phyloP scores from a whole-genome alignment of 257 asterid genomes.

The Anisodus acutangulus region DNA sequence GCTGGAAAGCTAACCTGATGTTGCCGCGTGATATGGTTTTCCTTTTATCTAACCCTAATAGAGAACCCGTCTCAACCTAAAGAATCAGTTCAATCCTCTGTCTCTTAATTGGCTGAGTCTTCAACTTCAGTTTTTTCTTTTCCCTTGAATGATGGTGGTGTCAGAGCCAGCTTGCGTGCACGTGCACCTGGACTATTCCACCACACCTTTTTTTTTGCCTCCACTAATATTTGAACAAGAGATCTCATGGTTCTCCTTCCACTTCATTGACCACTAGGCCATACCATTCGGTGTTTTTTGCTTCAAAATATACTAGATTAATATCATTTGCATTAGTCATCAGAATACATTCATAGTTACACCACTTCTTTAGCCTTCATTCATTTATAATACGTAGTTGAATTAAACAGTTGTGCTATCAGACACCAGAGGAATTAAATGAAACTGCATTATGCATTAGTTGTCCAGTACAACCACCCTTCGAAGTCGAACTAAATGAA shows the following conservation, averaged over 20 bases:
- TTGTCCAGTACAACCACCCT: neutral
- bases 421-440: neutral
- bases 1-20: neutral
- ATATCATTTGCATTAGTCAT: constrained; percentile 15
- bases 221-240: neutral
- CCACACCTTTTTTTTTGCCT: neutral
- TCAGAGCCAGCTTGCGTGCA: neutral
- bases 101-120: neutral
- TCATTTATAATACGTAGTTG: neutral
- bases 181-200: neutral
- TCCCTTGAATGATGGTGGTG: neutral
- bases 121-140: neutral
- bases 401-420: neutral
- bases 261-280: neutral
- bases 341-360: constrained; percentile 3
- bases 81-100: neutral
- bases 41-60: constrained; percentile 21
- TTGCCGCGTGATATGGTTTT: neutral
- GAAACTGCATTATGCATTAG: constrained; percentile 7
- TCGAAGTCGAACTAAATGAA: neutral
- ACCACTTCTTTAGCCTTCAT: neutral
- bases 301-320: neutral
- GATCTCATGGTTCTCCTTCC: neutral
- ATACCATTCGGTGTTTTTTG: neutral
- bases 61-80: neutral